Evolutionary conservation across 2,329 filamentous ascomycete species (phyloP).

Genomic region (Tolypocladium album): DNA sequence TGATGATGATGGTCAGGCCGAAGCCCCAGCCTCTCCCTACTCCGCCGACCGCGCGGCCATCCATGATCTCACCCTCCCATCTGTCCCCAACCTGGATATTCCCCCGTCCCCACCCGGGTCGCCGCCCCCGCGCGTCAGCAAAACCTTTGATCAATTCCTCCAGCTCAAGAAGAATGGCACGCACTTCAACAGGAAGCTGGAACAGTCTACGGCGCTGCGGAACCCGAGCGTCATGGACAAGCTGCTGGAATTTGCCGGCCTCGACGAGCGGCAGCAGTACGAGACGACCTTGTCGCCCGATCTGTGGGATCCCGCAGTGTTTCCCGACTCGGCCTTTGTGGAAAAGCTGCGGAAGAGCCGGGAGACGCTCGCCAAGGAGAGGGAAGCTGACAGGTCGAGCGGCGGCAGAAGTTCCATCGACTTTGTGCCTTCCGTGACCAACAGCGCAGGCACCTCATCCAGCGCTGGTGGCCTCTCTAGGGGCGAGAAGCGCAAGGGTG

Average conservation of each 20-base stretch:
- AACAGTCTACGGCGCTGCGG: constrained; percentile 53
- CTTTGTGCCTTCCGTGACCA: constrained; percentile 31
- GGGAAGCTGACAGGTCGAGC: constrained; percentile 29
- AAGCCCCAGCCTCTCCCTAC: constrained; percentile 51
- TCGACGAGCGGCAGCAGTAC: constrained; percentile 48
- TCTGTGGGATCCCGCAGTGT: constrained; percentile 46
- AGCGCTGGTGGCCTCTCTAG: constrained; percentile 12
- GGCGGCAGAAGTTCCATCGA: constrained; percentile 33
- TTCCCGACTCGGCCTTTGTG: constrained; percentile 44
- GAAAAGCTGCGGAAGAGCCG: constrained; percentile 38
- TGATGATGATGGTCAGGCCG: constrained; percentile 11
- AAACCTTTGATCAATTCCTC: constrained; percentile 65
- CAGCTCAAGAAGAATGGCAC: constrained; percentile 64
- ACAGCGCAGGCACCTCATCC: constrained; percentile 10
- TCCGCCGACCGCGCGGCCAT: constrained; percentile 52
- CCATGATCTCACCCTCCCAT: constrained; percentile 63
- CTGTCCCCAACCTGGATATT: constrained; percentile 61
- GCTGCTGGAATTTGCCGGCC: constrained; percentile 55
- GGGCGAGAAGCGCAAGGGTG: constrained; percentile 22
- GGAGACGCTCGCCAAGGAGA: constrained; percentile 31
- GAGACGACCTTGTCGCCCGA: constrained; percentile 45
- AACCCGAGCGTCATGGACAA: constrained; percentile 67
- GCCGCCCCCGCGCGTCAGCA: constrained; percentile 39
- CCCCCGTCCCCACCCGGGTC: constrained; percentile 61
- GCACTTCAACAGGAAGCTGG: constrained; percentile 70